phyloP scores from a whole-genome alignment of 2,329 filamentous ascomycete species.

The Penicillium sp. region DNA sequence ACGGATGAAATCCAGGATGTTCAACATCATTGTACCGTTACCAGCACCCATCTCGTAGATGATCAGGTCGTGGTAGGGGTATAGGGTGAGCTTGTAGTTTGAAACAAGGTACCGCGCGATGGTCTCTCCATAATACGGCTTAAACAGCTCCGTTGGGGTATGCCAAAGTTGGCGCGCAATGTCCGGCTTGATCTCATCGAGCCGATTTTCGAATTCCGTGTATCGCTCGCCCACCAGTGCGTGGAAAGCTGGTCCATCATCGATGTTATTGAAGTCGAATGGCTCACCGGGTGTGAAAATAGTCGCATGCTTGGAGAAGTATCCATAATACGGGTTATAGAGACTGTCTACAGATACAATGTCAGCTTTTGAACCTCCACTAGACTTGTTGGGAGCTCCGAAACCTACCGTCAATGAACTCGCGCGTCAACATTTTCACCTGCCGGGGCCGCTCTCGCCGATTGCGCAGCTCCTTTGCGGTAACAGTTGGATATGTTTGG shows the following conservation, averaged over 20 bases:
- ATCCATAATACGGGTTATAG: conserved; percentile 92
- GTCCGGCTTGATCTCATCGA: conserved; percentile 72
- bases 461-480: conserved; percentile 72
- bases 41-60: conserved; percentile 99
- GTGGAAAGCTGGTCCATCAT: conserved; percentile 85
- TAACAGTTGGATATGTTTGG: conserved; percentile 78
- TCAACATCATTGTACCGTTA: conserved; percentile 96
- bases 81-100: conserved; percentile 92
- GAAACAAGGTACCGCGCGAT: conserved; percentile 94
- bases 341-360: conserved; percentile 67
- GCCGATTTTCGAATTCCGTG: conserved; percentile 81
- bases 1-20: conserved; percentile 95
- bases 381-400: neutral
- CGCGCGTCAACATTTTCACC: conserved; percentile 95
- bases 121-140: conserved; percentile 94
- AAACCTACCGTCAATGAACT: conserved; percentile 86
- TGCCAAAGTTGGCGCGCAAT: conserved; percentile 93
- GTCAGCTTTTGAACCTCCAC: conserved; percentile 3
- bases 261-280: conserved; percentile 80
- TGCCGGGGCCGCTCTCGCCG: conserved; percentile 75
- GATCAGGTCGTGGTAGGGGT: conserved; percentile 93
- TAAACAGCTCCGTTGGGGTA: conserved; percentile 95
- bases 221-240: conserved; percentile 75
- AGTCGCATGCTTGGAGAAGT: conserved; percentile 94
- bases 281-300: conserved; percentile 93